Base-by-base conservation (phyloP, 2,329 filamentous ascomycete genomes). In the Coleophoma cylindrospora region DNA sequence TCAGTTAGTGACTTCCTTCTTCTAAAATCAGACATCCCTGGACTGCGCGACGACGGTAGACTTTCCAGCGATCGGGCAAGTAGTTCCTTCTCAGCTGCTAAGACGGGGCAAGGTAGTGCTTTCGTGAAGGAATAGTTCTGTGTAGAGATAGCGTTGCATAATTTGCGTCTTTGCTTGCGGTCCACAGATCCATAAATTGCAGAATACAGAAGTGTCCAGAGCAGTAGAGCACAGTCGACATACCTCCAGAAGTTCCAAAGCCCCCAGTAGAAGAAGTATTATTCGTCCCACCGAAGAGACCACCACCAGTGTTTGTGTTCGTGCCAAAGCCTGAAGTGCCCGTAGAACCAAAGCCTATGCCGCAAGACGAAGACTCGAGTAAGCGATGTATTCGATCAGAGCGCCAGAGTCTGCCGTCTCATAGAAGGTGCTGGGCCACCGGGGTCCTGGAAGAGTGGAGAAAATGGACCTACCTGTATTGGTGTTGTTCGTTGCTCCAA, bases 341-440 rank as follows among this genome's bases (percentile, higher is more conserved):
- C 34, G 62, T 67, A 43, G 69, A 64, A 57, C 72, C 72, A 61
- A 75, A 75, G 61, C 72, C 72, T 65, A 57, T 62, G 57, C 46
- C 47, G 57, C 49, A 49, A 54, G 43, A 50, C 60, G 56, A 61
- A 57, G 51, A 55, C 57, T 61, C 59, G 58, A 60, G 62, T 67
- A 64, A 66, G 64, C 53, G 50, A 64, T 57, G 53, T 52, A 40
- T 64, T 61, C 62, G 57, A 49, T 54, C 46, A 55, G 52, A 55
- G 51, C 40, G 43, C 45, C 51, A 54, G 37, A 50, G 33, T 47
- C 45, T 43, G 47, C 50, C 52, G 50, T 44, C 50, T 45, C 52
- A 38, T 49, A 49, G 48, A 47, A 51, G 38, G 36, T 50, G 34
- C 50, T 52, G 50, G 44, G 21, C 36, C 48, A 15, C 38, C 51